Percentiles rank a stretch among this genome's conserved stretches.
These are phyloP conservation scores for Heritiera littoralis DNA, from an alignment of 345 rosid genomes.

Conservation along the genomic window DNA sequence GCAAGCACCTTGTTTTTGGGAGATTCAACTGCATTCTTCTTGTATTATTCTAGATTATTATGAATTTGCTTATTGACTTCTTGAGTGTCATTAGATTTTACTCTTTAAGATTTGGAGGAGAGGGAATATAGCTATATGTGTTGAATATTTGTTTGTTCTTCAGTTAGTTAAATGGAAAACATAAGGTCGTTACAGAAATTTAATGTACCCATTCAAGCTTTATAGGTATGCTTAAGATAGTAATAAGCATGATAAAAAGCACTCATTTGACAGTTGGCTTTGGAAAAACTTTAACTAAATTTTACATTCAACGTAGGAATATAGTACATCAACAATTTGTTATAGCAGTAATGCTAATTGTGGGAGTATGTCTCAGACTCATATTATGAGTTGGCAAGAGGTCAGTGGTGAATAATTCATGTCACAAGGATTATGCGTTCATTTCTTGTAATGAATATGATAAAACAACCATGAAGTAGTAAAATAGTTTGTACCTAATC, in stretches of 20 bases:
- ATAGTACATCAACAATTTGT: neutral
- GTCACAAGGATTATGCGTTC: neutral
- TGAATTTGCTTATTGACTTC: neutral
- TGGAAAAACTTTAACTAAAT: neutral
- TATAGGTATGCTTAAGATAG: neutral
- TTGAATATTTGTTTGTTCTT: neutral
- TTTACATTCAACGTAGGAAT: neutral
- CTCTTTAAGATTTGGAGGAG: neutral
- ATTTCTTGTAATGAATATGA: neutral
- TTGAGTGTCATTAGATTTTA: neutral
- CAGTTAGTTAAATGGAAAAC: neutral
- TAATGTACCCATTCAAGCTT: neutral
- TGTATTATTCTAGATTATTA: neutral
- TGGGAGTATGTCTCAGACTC: neutral
- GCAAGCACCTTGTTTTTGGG: neutral
- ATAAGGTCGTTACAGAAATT: neutral
- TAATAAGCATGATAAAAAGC: neutral
- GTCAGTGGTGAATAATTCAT: neutral
- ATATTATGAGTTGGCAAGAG: neutral
- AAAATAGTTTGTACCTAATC: neutral
- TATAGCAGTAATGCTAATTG: neutral
- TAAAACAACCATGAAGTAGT: neutral
- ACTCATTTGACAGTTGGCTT: neutral
- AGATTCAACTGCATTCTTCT: constrained; percentile 6
- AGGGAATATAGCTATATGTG: neutral